Base-by-base conservation (phyloP, 1,284 basidiomycete species). In the Leccinum proximum region DNA sequence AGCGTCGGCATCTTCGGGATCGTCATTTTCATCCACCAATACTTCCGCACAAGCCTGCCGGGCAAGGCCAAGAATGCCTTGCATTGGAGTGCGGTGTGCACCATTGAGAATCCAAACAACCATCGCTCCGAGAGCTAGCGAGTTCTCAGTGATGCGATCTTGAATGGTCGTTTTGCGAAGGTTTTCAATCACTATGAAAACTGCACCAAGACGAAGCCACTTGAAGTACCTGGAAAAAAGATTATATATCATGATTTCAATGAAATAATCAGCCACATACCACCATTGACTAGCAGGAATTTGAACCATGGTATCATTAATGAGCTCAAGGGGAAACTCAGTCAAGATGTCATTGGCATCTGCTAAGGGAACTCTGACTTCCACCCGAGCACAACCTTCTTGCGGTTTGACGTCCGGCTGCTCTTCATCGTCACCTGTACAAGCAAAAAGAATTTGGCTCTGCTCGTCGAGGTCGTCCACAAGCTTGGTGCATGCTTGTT, bases 171-270 rank as follows among this genome's bases (percentile, higher is more conserved):
- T 50, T 10, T 18, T 18, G 11, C 11, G n/a, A 50, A 50, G 48
- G n/a, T 50, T 50, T 16, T 50, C 48, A 18, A 50, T 18, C 10
- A 50, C 48, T 18, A 50, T 50, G 9, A 50, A 50, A 18, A 50
- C 48, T 11, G 9, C 48, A 18, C 48, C 48, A 18, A 69, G 59
- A 1, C 22, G 45, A 5, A 61, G 16, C 42, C 48, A 70, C 42
- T 69, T 70, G 11, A 70, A 69, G 2, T 63, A 65, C 61, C 66
- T 18, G 11, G 6, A 14, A 57, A 26, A 11, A 5, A 26, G 13
- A 56, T 30, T 13, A 30, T 4, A 48, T 18, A 22, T 35, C 7
- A 38, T 14, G 37, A 58, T n/a, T 58, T 18, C 16, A 50, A 18
- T n/a, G 11, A 5, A 58, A 40, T 40, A 38, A 58, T 35, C 11